Conservation (phyloP, 2,329 filamentous ascomycete species). For the Zymoseptoria tritici region DNA sequence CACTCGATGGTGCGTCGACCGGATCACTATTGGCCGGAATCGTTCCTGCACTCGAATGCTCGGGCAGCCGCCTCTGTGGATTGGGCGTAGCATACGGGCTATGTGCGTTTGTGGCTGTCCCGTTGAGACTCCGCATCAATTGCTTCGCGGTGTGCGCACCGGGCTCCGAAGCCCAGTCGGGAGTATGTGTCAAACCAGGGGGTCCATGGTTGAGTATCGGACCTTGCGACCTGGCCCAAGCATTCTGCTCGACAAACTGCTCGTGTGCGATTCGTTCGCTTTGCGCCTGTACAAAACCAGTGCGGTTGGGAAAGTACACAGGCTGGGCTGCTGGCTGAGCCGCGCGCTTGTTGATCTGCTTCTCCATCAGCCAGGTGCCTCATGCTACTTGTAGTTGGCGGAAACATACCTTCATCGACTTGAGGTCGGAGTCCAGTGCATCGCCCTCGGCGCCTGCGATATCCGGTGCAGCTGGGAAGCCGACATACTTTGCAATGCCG, state of each 20-base stretch:
- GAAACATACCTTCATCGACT: slow-evolving; percentile 76
- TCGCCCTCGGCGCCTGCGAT: slow-evolving; percentile 63
- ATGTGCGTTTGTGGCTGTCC: slow-evolving; percentile 8
- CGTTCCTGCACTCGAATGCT: slow-evolving; percentile 22
- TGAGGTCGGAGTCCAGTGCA: slow-evolving; percentile 80
- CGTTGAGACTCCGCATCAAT: slow-evolving; percentile 23
- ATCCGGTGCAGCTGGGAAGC: slow-evolving; percentile 89
- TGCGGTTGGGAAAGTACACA: slow-evolving; percentile 18
- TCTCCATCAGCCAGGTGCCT: slow-evolving; percentile 5
- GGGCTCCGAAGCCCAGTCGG: slow-evolving; percentile 27
- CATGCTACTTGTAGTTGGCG: neutral
- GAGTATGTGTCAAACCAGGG: slow-evolving; percentile 27
- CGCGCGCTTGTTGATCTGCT: slow-evolving; percentile 22
- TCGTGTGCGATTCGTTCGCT: slow-evolving; percentile 43
- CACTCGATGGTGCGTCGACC: slow-evolving; percentile 26
- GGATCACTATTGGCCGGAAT: slow-evolving; percentile 21
- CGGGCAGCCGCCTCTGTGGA: slow-evolving; percentile 19
- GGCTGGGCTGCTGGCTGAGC: slow-evolving; percentile 17
- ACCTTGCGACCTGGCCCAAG: slow-evolving; percentile 87
- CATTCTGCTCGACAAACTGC: slow-evolving; percentile 80
- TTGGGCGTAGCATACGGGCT: slow-evolving; percentile 28
- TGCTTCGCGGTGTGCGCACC: slow-evolving; percentile 14
- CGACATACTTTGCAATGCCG: slow-evolving; percentile 87
- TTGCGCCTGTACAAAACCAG: slow-evolving; percentile 15
- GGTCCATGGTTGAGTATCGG: slow-evolving; percentile 49